These are phyloP conservation scores for Calocybe gambosa DNA, from an alignment of 1,284 basidiomycete genomes.

Conservation along the genomic window DNA sequence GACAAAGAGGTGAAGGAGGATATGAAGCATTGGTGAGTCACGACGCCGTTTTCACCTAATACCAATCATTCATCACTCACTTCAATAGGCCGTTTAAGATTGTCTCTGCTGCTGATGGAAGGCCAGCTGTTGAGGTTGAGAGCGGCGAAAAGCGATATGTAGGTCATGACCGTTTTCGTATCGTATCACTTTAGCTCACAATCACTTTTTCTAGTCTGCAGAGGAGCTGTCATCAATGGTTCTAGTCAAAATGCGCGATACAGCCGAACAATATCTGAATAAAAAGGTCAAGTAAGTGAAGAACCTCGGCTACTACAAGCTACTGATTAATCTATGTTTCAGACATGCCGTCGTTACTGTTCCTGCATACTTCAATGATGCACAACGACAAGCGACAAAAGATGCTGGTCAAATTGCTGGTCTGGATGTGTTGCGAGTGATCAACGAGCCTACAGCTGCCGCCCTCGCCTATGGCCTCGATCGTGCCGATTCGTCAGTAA, in stretches of 20 bases:
- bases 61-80: constrained; percentile 6
- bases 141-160: constrained; percentile 67
- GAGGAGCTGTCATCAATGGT: constrained; percentile 86
- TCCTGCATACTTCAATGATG: constrained; percentile 99
- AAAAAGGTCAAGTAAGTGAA: constrained; percentile 85
- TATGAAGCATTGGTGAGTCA: constrained; percentile 66
- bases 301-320: too few relatives aligned
- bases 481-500: constrained; percentile 75
- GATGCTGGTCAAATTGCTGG: constrained; percentile 97
- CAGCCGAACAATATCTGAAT: constrained; percentile 88
- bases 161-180: constrained; percentile 22
- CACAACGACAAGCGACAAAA: constrained; percentile 97
- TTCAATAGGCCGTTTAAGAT: constrained; percentile 74
- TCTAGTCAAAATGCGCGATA: constrained; percentile 92
- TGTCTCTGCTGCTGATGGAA: constrained; percentile 62
- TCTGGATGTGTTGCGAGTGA: constrained; percentile 94
- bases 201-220: constrained; percentile 43
- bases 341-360: constrained; percentile 89
- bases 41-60: neutral
- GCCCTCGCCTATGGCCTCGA: constrained; percentile 97
- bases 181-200: neutral
- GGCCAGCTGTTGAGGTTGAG: constrained; percentile 79
- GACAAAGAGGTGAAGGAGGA: constrained; percentile 95
- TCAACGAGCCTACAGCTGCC: constrained; percentile 98
- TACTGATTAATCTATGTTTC: constrained; percentile 10